Conservation (phyloP, 768 basidiomycete species). For the Tylopilus vinaceipallidus region DNA sequence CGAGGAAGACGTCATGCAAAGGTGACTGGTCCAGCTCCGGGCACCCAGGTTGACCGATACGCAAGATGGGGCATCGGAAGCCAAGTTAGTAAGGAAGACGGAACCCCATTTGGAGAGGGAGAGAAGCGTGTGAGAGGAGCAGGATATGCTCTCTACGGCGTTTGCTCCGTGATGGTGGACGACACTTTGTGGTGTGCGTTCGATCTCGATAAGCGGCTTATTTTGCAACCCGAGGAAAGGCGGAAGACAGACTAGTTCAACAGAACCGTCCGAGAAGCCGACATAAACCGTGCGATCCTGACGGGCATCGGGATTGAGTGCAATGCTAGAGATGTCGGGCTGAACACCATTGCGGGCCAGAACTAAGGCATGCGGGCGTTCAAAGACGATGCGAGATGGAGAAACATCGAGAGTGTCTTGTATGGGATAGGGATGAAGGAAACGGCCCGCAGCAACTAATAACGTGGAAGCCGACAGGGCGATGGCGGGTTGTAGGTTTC, state of each 20-base stretch:
- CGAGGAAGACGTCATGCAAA: slow-evolving; percentile 48
- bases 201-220: slow-evolving; percentile 19
- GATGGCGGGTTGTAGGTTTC: slow-evolving; percentile 54
- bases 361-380: slow-evolving; percentile 43
- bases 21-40: slow-evolving; percentile 63
- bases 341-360: slow-evolving; percentile 28
- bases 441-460: slow-evolving; percentile 57
- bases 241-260: slow-evolving; percentile 46
- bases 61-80: slow-evolving; percentile 15
- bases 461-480: slow-evolving; percentile 55
- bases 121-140: slow-evolving; percentile 43
- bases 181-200: slow-evolving; percentile 19
- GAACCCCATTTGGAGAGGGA: slow-evolving; percentile 58
- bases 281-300: slow-evolving; percentile 47
- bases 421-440: slow-evolving; percentile 58
- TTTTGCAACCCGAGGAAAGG: slow-evolving; percentile 6
- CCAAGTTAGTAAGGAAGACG: slow-evolving; percentile 39
- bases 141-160: slow-evolving; percentile 55
- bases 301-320: slow-evolving; percentile 46
- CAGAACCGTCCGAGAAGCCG: slow-evolving; percentile 58
- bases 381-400: slow-evolving; percentile 46
- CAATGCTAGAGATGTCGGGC: slow-evolving; percentile 55
- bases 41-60: slow-evolving; percentile 43
- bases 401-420: slow-evolving; percentile 26
- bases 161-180: slow-evolving; percentile 41